phyloP scores from a whole-genome alignment of 2,329 filamentous ascomycete species.

The Fusarium sp. region DNA sequence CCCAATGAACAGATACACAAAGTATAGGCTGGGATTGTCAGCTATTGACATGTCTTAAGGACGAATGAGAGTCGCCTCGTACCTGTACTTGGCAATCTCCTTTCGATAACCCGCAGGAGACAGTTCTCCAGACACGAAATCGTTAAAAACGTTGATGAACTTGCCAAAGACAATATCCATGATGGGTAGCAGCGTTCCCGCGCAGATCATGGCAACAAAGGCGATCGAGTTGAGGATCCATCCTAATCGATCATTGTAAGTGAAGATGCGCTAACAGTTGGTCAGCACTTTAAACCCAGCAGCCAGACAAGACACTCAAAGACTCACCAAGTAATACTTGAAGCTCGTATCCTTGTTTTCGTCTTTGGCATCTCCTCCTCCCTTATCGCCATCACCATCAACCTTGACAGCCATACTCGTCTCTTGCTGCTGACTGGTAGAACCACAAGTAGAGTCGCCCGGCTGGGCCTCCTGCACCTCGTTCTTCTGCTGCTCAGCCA shows the following conservation, averaged over 20 bases:
- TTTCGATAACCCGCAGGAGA: slow-evolving; percentile 61
- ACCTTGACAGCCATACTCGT: slow-evolving; percentile 3
- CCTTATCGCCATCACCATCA: neutral
- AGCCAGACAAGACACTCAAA: neutral
- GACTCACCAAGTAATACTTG: slow-evolving; percentile 42
- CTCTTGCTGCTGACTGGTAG: slow-evolving; percentile 6
- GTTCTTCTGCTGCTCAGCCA: slow-evolving; percentile 13
- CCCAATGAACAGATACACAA: slow-evolving; percentile 68
- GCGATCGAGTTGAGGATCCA: slow-evolving; percentile 53
- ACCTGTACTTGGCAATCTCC: slow-evolving; percentile 60
- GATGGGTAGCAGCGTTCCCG: slow-evolving; percentile 58
- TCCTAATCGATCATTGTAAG: slow-evolving; percentile 53
- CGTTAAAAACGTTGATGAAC: slow-evolving; percentile 66
- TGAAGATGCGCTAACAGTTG: slow-evolving; percentile 49
- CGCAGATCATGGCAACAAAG: slow-evolving; percentile 51
- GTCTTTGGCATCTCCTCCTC: slow-evolving; percentile 1
- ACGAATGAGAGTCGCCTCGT: neutral
- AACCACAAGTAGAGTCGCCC: neutral
- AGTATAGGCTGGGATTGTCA: slow-evolving; percentile 58
- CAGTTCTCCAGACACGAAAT: slow-evolving; percentile 61
- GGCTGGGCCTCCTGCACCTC: neutral
- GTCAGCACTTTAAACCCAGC: neutral
- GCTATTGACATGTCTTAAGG: neutral
- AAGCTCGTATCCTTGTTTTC: slow-evolving; percentile 38
- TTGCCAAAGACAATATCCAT: slow-evolving; percentile 71